Base-by-base conservation (phyloP, 2,329 filamentous ascomycete genomes). In the Aspergillus sp. region DNA sequence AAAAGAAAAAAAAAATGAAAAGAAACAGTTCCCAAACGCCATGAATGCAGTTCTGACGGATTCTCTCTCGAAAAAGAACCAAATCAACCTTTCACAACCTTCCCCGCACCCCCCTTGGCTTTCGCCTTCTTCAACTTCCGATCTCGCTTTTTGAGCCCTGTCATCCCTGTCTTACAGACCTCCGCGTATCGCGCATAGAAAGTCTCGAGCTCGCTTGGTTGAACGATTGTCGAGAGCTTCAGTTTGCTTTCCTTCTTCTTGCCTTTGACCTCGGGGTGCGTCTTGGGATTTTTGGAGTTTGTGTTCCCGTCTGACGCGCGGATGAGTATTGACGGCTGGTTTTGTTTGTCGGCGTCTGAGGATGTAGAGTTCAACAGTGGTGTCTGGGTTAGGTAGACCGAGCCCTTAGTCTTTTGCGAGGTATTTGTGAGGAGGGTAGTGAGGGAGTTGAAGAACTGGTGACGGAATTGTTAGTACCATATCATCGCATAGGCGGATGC, bases 131-230 rank as follows among this genome's bases (percentile, higher is more conserved):
- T 90, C 79, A 84, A 85, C 78, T 89, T 90, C 70, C 92, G 85
- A 77, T 98, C 93, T 65, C 95, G 84, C 71, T 96, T 96, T 85
- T 96, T 98, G 76, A 99, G 72, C 7, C 88, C 87, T 48, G 84
- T 82, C 92, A 98, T 97, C 5, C 92, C 91, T 0, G 83, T 80
- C 79, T 96, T 97, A 77, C 93, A 97, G 3, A 92, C 83, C 65
- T 98, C 95, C 20, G 92, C 93, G 78, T 98, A 99, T 51, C 85
- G 83, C 30, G 80, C 78, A 73, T 92, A 99, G 71, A 99, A 99
- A 0, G 74, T 79, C 53, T 96, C 92, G 11, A 98, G 74, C 5
- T 89, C 85, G 57, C 88, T 85, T 1, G 89, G 85, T 55, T 89
- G 82, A 1, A 98, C 92, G 0, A 96, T 75, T 0, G 95, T 98